Conservation (phyloP, 257 asterid species). For the Forsythia suspensa region DNA sequence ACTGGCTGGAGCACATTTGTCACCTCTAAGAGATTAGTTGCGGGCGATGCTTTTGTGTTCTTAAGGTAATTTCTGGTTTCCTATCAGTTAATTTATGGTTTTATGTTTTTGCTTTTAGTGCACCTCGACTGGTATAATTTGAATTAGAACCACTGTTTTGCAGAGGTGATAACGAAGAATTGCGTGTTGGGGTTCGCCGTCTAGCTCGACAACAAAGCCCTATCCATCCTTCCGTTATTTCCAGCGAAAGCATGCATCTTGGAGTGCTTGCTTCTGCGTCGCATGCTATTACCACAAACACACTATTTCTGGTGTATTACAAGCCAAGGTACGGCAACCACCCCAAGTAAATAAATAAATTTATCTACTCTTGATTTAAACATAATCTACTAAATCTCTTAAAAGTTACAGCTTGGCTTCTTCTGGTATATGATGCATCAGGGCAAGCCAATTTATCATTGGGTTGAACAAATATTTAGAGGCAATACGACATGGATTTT, state of each 20-base stretch:
- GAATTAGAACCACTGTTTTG: slow-evolving; percentile 2
- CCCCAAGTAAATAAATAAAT: background rate
- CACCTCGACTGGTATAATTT: background rate
- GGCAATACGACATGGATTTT: slow-evolving; percentile 46
- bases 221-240: slow-evolving; percentile 70
- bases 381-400: background rate
- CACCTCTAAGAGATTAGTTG: slow-evolving; percentile 71
- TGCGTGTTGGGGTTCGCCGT: slow-evolving; percentile 79
- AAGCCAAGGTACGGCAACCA: slow-evolving; percentile 61
- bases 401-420: background rate
- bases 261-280: slow-evolving; percentile 90
- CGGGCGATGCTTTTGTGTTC: slow-evolving; percentile 73
- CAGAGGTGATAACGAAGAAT: slow-evolving; percentile 69
- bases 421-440: slow-evolving; percentile 18
- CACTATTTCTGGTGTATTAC: slow-evolving; percentile 66
- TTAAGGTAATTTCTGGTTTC: slow-evolving; percentile 49
- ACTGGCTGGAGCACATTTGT: slow-evolving; percentile 91
- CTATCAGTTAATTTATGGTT: too few species aligned
- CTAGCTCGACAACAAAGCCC: slow-evolving; percentile 64
- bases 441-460: slow-evolving; percentile 74
- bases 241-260: slow-evolving; percentile 92
- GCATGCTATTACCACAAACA: slow-evolving; percentile 68
- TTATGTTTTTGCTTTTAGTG: background rate
- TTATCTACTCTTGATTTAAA: background rate
- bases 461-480: slow-evolving; percentile 76